These are phyloP conservation scores for Podospora pseudopauciseta DNA, from an alignment of 495 filamentous ascomycete species.

Conservation along the genomic window DNA sequence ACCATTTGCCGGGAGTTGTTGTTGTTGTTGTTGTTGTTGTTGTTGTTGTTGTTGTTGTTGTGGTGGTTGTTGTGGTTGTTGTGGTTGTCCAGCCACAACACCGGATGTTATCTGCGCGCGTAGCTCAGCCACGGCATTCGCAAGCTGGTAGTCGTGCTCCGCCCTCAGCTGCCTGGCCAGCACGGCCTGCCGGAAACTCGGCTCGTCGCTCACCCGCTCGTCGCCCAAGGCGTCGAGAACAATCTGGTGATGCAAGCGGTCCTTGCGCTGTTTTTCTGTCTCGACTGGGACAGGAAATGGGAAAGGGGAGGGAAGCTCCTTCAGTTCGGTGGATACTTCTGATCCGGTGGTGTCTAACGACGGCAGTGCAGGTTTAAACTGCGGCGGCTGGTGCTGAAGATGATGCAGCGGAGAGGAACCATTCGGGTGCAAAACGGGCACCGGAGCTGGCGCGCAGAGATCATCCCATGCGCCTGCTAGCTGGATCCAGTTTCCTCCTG, in stretches of 20 bases:
- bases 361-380: neutral
- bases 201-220: conserved; percentile 62
- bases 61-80: neutral
- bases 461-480: conserved; percentile 62
- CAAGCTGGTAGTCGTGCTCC: conserved; percentile 45
- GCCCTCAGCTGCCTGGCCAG: conserved; percentile 55
- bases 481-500: conserved; percentile 61
- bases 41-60: no score
- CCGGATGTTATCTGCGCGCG: neutral
- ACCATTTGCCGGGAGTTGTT: no score
- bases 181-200: conserved; percentile 58
- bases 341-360: neutral
- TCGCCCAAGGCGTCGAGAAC: conserved; percentile 62
- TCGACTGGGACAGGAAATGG: conserved; percentile 31
- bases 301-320: neutral
- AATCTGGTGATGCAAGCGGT: conserved; percentile 56
- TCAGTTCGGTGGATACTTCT: neutral
- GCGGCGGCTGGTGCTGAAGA: neutral
- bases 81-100: neutral
- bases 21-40: no score
- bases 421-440: conserved; percentile 37
- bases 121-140: conserved; percentile 25
- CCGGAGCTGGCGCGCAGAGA: conserved; percentile 64
- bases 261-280: conserved; percentile 46
- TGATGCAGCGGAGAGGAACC: neutral